phyloP scores from a whole-genome alignment of 768 basidiomycete species.

The Amanita pallidorosea region DNA sequence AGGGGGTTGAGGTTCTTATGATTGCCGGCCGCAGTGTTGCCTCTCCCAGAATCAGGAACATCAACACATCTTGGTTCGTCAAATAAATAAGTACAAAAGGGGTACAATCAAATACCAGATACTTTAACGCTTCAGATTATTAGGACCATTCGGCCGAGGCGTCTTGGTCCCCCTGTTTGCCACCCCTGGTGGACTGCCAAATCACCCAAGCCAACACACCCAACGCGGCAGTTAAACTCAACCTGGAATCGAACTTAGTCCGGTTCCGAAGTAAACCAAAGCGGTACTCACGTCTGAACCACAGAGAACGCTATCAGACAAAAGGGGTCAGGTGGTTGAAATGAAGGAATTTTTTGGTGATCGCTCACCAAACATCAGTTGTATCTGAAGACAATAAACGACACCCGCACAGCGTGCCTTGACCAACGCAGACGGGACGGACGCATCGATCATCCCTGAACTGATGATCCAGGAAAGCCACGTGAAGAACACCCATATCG shows the following conservation, averaged over 20 bases:
- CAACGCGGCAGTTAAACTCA: constrained; percentile 38
- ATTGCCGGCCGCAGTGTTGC: background rate
- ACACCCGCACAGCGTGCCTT: constrained; percentile 28
- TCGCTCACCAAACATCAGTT: constrained; percentile 38
- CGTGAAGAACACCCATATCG: constrained; percentile 46
- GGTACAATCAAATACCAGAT: background rate
- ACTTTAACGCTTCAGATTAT: background rate
- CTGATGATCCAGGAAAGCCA: constrained; percentile 55
- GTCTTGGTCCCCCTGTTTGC: constrained; percentile 4
- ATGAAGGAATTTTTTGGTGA: background rate
- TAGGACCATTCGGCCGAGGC: constrained; percentile 1
- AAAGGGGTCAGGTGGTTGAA: background rate
- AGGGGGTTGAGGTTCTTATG: too few relatives aligned
- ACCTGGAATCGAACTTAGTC: constrained; percentile 18
- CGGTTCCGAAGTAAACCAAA: background rate
- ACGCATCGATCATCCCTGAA: constrained; percentile 37
- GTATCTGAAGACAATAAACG: constrained; percentile 49
- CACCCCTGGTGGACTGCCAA: constrained; percentile 36
- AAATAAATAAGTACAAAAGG: constrained; percentile 3
- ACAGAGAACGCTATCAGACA: constrained; percentile 31
- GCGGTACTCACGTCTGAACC: constrained; percentile 35
- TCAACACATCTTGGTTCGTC: background rate
- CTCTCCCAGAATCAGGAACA: background rate
- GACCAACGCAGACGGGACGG: constrained; percentile 33
- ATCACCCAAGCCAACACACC: constrained; percentile 37